These are phyloP conservation scores for Casuarina equisetifolia DNA, from an alignment of 306 rosid species.

Conservation along the genomic window DNA sequence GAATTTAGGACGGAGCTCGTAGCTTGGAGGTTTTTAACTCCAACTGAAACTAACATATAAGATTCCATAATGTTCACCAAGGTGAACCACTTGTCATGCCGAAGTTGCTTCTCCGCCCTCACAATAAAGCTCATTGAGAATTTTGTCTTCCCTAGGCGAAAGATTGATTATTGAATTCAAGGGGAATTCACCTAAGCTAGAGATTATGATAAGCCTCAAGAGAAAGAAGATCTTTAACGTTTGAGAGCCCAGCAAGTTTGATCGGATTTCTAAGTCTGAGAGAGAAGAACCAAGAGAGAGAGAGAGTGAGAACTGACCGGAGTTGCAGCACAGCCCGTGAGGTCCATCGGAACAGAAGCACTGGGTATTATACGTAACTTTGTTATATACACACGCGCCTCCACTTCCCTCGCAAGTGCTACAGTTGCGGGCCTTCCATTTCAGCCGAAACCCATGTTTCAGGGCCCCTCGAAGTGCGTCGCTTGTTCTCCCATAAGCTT, in stretches of 20 bases:
- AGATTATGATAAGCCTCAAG: no score
- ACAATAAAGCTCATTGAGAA: no score
- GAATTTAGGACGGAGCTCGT: no score
- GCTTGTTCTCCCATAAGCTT: neutral
- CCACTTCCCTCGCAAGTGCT: neutral
- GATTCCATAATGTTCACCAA: no score
- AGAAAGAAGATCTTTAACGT: no score
- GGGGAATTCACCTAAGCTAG: no score
- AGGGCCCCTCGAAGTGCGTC: neutral
- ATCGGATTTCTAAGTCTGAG: neutral
- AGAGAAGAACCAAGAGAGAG: neutral
- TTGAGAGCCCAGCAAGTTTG: neutral
- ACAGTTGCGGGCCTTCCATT: constrained; percentile 32
- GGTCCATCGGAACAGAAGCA: constrained; percentile 39
- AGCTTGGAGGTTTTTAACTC: no score
- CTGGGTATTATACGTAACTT: neutral
- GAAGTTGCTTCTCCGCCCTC: no score
- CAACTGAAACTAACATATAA: no score
- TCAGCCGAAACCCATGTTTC: constrained; percentile 31
- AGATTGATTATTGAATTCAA: no score
- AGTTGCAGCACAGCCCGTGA: neutral
- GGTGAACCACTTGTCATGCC: no score
- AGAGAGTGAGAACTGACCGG: constrained; percentile 26
- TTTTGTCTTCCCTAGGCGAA: no score
- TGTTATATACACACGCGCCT: constrained; percentile 36